A percentile compares a stretch with the other conserved stretches of the same genome.
Evolutionary conservation across 2,329 filamentous ascomycete species (phyloP).

Genomic region (Lecanoromycetidae sp.): DNA sequence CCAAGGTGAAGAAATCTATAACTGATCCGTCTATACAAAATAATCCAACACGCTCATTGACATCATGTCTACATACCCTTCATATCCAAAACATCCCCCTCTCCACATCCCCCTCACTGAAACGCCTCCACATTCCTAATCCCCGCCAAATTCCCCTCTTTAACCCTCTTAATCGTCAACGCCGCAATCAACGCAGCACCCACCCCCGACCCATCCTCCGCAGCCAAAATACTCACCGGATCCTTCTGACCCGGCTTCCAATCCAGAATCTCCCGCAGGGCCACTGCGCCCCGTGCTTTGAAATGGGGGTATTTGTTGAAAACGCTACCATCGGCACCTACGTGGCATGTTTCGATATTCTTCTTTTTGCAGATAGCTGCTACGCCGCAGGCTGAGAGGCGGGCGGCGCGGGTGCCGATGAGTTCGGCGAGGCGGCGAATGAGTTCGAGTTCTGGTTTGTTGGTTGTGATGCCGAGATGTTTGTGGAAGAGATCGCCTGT

Average conservation of each 20-base stretch:
- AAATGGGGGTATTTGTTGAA: slow-evolving; percentile 99
- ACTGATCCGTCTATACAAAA: too few species aligned
- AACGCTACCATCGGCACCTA: slow-evolving; percentile 91
- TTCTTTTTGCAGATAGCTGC: slow-evolving; percentile 97
- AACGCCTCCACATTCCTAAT: slow-evolving; percentile 31
- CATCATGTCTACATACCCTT: background rate
- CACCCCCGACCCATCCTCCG: slow-evolving; percentile 95
- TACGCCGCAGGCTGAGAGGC: slow-evolving; percentile 86
- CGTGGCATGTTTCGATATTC: slow-evolving; percentile 73
- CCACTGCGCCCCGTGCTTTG: slow-evolving; percentile 79
- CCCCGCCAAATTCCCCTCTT: slow-evolving; percentile 47
- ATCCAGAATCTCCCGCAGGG: slow-evolving; percentile 88
- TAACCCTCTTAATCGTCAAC: slow-evolving; percentile 50
- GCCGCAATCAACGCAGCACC: slow-evolving; percentile 87
- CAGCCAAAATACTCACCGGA: slow-evolving; percentile 73
- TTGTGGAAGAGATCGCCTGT: slow-evolving; percentile 70
- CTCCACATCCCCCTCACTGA: too few species aligned
- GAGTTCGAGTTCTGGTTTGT: slow-evolving; percentile 71
- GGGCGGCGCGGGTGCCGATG: slow-evolving; percentile 86
- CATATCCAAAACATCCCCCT: slow-evolving; percentile 3
- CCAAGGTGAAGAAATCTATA: too few species aligned
- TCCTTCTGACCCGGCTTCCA: slow-evolving; percentile 80
- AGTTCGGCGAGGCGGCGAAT: slow-evolving; percentile 81
- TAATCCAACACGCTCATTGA: background rate
- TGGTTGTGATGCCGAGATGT: slow-evolving; percentile 60